Base-by-base conservation (phyloP, 192 early-diverging fungal genomes). In the Geranomyces variabilis region DNA sequence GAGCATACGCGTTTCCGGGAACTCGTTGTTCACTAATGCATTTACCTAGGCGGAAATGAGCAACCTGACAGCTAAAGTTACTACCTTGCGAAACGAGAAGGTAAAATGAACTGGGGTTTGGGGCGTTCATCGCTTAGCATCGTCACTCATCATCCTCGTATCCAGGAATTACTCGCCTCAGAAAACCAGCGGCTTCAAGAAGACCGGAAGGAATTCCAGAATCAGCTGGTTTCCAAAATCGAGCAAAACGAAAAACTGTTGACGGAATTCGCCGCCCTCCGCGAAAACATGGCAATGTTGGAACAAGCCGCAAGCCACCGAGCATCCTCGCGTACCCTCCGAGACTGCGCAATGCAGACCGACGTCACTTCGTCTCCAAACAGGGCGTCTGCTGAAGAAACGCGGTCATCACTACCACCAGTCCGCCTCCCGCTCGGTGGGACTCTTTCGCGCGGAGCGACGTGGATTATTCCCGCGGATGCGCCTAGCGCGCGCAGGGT, bases 241-340 rank as follows among this genome's bases (percentile, higher is more conserved):
- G 46, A 29, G n/a, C 70, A 72, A 28, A 72, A 64, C 44, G 70
- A 72, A 64, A 13, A 19, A 1, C 57, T 72, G 22, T 41, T 63
- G 3, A 15, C 21, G 7, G 61, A 64, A 30, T 7, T 64, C 6
- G n/a, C 47, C 15, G 33, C 62, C 41, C 45, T 63, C 30, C 69
- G 58, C 21, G 44, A 34, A 21, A 17, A 14, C 22, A 41, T 41
- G 0, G 24, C 24, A 10, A 15, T 17, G 62, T 17, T 14, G 3
- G 36, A 41, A 41, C 3, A 41, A 41, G 36, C 36, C 36, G 36
- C 36, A 41, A 41, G 10, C 36, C 3, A 41, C 36, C 36, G 36
- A 7, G 36, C 36, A 41, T 41, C 36, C 10, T n/a, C n/a, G n/a
- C 36, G 36, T 41, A 41, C 36, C 36, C 5, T 10, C 5, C 36